Conservation (phyloP, 768 basidiomycete genomes). For the Strobilomyces confusus region DNA sequence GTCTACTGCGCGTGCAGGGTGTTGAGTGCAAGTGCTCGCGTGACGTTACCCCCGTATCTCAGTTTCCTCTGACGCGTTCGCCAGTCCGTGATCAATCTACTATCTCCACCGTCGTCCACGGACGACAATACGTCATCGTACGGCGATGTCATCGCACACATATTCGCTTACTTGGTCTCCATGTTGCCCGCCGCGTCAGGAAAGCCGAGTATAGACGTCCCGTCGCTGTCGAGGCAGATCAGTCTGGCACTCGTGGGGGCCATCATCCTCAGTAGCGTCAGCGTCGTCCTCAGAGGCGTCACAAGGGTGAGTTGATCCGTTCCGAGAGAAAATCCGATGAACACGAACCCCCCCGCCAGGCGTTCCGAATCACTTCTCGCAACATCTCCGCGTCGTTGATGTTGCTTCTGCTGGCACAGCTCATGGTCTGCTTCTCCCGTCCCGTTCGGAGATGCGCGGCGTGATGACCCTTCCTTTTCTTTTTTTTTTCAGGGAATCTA, state of each 20-base stretch:
- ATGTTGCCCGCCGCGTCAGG: constrained; percentile 34
- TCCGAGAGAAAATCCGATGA: background rate
- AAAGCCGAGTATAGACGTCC: constrained; percentile 31
- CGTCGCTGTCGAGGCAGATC: constrained; percentile 47
- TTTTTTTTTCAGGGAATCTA: constrained; percentile 61
- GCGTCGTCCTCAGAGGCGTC: constrained; percentile 65
- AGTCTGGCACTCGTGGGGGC: constrained; percentile 71
- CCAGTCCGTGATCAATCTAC: constrained; percentile 32
- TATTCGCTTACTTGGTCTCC: constrained; percentile 39
- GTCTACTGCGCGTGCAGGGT: constrained; percentile 64
- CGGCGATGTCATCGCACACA: constrained; percentile 41
- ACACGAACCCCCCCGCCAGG: constrained; percentile 32
- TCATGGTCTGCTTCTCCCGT: constrained; percentile 56
- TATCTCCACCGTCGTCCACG: constrained; percentile 30
- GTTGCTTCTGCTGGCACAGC: constrained; percentile 71
- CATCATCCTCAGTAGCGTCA: constrained; percentile 71
- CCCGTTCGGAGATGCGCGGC: constrained; percentile 1
- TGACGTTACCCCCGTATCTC: constrained; percentile 3
- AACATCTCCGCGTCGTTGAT: constrained; percentile 73
- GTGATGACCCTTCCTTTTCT: background rate
- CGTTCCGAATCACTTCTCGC: constrained; percentile 59
- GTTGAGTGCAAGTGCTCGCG: constrained; percentile 46
- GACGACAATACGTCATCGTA: constrained; percentile 39
- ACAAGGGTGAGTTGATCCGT: constrained; percentile 43
- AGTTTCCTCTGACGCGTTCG: constrained; percentile 14